These are phyloP conservation scores for Ensete ventricosum DNA, from an alignment of 176 grass and related monocot species.

Conservation along the genomic window DNA sequence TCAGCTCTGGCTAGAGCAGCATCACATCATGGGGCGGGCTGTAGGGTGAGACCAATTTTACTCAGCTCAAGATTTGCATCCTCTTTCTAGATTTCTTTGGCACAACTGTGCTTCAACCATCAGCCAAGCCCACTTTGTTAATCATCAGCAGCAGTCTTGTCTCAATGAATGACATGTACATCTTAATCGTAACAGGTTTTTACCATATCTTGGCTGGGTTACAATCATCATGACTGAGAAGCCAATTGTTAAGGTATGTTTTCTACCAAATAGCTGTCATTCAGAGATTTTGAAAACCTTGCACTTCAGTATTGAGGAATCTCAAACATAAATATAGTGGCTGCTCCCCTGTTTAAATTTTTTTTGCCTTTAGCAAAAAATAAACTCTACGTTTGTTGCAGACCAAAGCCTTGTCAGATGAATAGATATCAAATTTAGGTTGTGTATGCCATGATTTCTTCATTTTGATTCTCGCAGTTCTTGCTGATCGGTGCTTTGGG, in stretches of 20 bases:
- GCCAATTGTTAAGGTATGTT: conserved; percentile 56
- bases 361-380: too few species aligned
- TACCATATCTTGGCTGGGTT: conserved; percentile 71
- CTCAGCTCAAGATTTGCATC: neutral
- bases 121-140: neutral
- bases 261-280: neutral
- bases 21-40: conserved; percentile 72
- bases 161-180: neutral
- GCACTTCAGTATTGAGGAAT: neutral
- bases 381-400: too few species aligned
- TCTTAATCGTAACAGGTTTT: conserved; percentile 34
- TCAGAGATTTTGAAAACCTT: neutral
- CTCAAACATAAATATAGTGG: neutral
- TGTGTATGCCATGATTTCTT: neutral
- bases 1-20: conserved; percentile 68
- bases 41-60: conserved; percentile 39
- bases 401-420: neutral
- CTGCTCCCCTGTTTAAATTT: too few species aligned
- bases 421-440: neutral
- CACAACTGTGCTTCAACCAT: neutral
- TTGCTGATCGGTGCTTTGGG: conserved; percentile 61
- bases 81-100: neutral
- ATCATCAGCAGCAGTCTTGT: too few species aligned
- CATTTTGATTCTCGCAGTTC: conserved; percentile 39
- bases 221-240: conserved; percentile 82